Percentiles rank a stretch among this genome's conserved stretches.
These are phyloP conservation scores for Naegleria lovaniensis DNA, from an alignment of 208 protist genomes.

Conservation along the genomic window DNA sequence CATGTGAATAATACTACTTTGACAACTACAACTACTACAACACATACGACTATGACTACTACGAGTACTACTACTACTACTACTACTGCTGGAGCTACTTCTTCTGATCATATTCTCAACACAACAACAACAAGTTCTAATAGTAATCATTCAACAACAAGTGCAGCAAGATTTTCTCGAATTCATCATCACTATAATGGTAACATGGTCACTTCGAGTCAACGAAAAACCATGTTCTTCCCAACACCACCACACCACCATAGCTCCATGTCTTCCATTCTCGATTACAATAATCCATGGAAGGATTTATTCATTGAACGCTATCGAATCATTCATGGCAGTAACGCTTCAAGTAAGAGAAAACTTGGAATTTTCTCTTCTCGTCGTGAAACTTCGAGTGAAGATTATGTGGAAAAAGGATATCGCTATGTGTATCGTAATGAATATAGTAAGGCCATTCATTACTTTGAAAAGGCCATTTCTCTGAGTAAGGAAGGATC, in stretches of 20 bases:
- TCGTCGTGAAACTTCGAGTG: background rate
- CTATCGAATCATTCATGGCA: background rate
- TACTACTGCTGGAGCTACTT: no score
- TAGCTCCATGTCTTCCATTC: background rate
- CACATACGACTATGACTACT: no score
- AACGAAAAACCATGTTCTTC: background rate
- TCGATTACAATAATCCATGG: background rate
- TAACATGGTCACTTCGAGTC: no score
- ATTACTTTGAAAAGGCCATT: background rate
- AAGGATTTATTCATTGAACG: conserved; percentile 12
- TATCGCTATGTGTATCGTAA: background rate
- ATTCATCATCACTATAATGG: no score
- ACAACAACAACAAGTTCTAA: no score
- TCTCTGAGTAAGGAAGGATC: background rate
- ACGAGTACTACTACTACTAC: no score
- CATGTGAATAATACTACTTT: no score
- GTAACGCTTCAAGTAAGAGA: background rate
- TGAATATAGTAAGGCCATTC: background rate
- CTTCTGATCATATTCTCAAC: no score
- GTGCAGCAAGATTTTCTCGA: background rate
- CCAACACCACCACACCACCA: no score
- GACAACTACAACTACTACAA: no score
- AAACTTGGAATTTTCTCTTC: background rate
- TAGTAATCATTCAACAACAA: background rate
- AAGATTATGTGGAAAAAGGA: background rate